Evolutionary conservation across 805 yeast species (phyloP), one percentile per base, ranked within the genome.

Genomic region (Nadsonia fulvescens): DNA sequence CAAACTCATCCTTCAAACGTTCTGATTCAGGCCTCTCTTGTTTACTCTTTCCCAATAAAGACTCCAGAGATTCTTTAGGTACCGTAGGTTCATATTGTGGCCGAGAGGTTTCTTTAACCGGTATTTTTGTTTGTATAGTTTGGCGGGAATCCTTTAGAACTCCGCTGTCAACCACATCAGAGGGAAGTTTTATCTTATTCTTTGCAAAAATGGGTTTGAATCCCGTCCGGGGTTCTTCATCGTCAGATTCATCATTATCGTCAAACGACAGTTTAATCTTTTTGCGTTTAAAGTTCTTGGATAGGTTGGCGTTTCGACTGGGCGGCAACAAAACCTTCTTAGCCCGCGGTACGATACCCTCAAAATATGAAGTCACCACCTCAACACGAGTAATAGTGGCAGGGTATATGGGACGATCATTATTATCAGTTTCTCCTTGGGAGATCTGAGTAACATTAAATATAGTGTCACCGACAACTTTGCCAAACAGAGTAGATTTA

Each of bases 401-500:
- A 0, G 79, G 77, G 36, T 58, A 69, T 8, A 65, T 20, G 1
- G 73, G 75, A 11, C 42, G 37, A 15, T 51, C 57, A 4, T 44
- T 55, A 15, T 53, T 54, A 5, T 47, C 56, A 1, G 37, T 42
- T 12, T 46, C 51, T 22, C 58, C 29, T 20, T 61, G 63, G 3
- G 54, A 43, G 4, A 73, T 67, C 24, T 54, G 52, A 18, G 61
- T 43, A 8, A 68, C 60, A 15, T 54, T 63, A 47, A 56, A 75
- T 4, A 67, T 54, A 0, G 71, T 52, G 17, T 64, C 64, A 3
- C 67, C 77, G 2, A 59, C 58, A 8, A 72, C 51, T 32, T 63
- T 61, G 3, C 83, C 86, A 36, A 73, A 55, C 12, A 68, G 37
- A 8, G 68, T 56, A 34, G 51, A 44, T 27, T 47, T 51, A 15